Percentiles rank a stretch among this genome's conserved stretches.
These are phyloP conservation scores for Yarrowia alimentaria DNA, from an alignment of 805 yeast genomes.

Conservation along the genomic window DNA sequence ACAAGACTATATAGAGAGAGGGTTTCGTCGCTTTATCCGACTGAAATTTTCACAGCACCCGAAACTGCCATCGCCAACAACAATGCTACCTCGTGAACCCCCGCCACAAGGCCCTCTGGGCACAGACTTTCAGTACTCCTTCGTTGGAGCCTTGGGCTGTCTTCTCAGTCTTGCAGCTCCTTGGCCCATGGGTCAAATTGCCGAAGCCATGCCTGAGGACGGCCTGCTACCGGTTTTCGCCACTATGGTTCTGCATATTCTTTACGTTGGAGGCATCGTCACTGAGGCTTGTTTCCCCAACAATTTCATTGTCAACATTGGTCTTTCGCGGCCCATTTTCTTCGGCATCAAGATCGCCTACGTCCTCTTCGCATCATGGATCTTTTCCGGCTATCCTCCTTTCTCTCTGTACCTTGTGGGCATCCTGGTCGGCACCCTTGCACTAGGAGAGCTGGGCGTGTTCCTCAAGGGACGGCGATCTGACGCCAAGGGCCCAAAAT, in stretches of 20 bases:
- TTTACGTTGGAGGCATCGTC: constrained; percentile 4
- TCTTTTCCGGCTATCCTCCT: constrained; percentile 1
- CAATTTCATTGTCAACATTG: background rate
- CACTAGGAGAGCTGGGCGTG: background rate
- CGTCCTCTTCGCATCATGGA: background rate
- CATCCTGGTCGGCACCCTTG: background rate
- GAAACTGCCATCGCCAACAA: background rate
- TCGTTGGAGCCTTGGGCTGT: background rate
- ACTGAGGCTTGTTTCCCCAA: constrained; percentile 6
- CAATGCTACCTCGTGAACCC: constrained; percentile 2
- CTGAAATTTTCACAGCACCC: too few relatives aligned
- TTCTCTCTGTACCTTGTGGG: background rate
- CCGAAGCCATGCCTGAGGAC: background rate
- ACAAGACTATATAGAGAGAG: too few relatives aligned
- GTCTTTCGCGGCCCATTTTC: background rate
- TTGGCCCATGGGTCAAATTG: constrained; percentile 15
- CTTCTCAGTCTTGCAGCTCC: background rate
- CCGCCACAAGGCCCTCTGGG: constrained; percentile 5
- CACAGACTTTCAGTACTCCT: constrained; percentile 3
- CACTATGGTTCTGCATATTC: constrained; percentile 5
- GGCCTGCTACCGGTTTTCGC: background rate
- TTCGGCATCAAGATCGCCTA: background rate
- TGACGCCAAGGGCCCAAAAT: too few relatives aligned
- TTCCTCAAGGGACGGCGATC: too few relatives aligned
- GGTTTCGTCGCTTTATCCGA: too few relatives aligned